These are phyloP conservation scores for Jacaranda copaia DNA, from an alignment of 257 asterid species.

Conservation along the genomic window DNA sequence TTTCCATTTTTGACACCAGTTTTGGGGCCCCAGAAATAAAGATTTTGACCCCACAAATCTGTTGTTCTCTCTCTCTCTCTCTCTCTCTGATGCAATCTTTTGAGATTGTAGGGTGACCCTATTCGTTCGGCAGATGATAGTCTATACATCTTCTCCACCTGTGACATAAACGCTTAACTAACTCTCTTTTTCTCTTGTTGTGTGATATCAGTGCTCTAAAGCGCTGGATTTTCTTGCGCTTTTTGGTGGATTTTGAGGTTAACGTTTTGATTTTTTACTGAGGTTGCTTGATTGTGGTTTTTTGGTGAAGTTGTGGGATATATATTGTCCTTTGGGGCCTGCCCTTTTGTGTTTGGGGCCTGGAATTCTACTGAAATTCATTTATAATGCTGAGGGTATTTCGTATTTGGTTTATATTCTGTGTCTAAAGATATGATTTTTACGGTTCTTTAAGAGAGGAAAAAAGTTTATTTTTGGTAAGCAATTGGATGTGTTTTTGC, in stretches of 20 bases:
- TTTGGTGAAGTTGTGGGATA: conserved; percentile 29
- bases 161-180: conserved; percentile 15
- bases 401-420: neutral
- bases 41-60: conserved; percentile 22
- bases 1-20: conserved; percentile 19
- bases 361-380: neutral
- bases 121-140: conserved; percentile 42
- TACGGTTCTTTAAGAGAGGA: neutral
- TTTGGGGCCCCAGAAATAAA: conserved; percentile 22
- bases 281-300: conserved; percentile 1
- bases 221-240: neutral
- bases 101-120: conserved; percentile 52
- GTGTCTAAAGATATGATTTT: neutral
- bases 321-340: neutral
- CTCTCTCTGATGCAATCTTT: conserved; percentile 43
- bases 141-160: conserved; percentile 34
- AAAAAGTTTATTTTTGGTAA: neutral
- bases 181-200: conserved; percentile 14
- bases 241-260: neutral
- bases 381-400: neutral
- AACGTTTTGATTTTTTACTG: neutral
- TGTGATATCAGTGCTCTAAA: neutral
- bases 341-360: neutral
- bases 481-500: conserved; percentile 35
- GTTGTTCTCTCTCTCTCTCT: neutral